phyloP scores from a whole-genome alignment of 441 rosid genomes.

The Populus hybrid region DNA sequence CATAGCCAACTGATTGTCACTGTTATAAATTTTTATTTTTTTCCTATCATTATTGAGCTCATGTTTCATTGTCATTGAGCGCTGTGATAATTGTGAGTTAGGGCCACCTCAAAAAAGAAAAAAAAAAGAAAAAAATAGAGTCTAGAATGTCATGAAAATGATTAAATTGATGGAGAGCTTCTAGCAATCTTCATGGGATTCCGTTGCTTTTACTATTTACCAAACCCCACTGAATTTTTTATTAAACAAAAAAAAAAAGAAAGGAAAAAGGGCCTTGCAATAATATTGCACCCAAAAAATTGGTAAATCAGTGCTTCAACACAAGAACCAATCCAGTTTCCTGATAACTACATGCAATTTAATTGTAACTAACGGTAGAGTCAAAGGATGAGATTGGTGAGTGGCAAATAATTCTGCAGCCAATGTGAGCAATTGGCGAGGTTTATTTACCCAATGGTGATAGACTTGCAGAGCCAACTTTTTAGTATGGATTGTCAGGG shows the following conservation, averaged over 20 bases:
- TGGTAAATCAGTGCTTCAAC: not conserved
- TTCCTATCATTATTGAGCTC: not conserved
- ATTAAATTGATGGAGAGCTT: not conserved
- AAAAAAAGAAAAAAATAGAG: not conserved
- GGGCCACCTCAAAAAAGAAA: not conserved
- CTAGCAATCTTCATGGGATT: not conserved
- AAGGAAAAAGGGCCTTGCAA: not conserved
- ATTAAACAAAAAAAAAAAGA: not conserved
- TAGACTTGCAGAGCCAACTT: not conserved
- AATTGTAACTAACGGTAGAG: not conserved
- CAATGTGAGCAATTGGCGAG: not conserved
- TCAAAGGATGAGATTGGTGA: not conserved
- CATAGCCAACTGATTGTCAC: not conserved
- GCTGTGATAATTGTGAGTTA: not conserved
- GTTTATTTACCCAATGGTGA: not conserved
- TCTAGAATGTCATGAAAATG: not conserved
- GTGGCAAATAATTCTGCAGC: too few relatives aligned
- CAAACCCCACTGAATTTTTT: not conserved
- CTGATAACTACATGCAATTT: not conserved
- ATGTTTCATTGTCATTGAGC: not conserved
- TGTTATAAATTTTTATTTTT: not conserved
- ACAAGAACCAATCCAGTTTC: not conserved
- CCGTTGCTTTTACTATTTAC: not conserved
- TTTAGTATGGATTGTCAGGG: not conserved
- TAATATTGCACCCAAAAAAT: not conserved